These are phyloP conservation scores for Rubia peregrina DNA, from an alignment of 305 asterid genomes.

Conservation along the genomic window DNA sequence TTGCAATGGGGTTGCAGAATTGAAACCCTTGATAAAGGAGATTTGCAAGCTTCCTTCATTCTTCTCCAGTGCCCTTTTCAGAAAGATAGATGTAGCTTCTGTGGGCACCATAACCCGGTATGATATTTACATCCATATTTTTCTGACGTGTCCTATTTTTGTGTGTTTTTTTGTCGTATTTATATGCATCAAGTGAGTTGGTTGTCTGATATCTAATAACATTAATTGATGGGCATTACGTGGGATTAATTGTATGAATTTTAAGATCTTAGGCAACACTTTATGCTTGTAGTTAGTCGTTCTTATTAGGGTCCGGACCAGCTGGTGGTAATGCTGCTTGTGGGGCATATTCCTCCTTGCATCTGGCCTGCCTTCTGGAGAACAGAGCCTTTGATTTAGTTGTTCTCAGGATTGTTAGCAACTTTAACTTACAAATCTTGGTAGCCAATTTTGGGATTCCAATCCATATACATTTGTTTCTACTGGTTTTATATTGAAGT, in stretches of 20 bases:
- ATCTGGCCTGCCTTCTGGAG: no score
- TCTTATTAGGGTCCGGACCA: background rate
- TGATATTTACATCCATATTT: background rate
- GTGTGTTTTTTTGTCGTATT: background rate
- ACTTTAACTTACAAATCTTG: background rate
- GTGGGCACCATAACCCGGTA: constrained; percentile 86
- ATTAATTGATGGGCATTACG: background rate
- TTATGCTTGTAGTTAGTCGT: constrained; percentile 2
- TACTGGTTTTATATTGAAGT: background rate
- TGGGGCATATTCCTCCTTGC: no score
- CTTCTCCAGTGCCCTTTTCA: constrained; percentile 79
- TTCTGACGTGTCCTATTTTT: background rate
- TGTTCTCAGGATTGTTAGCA: background rate
- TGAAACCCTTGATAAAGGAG: constrained; percentile 87
- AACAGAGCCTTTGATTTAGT: background rate
- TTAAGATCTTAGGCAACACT: background rate
- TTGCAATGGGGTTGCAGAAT: constrained; percentile 45
- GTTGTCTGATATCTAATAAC: background rate
- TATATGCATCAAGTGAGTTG: background rate
- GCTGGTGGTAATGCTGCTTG: background rate
- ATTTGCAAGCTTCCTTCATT: constrained; percentile 98
- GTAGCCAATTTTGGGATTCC: background rate
- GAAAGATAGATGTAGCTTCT: constrained; percentile 62
- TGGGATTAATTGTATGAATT: background rate
- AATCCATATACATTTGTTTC: background rate